These are phyloP conservation scores for Shiraia sp. DNA, from an alignment of 2,329 filamentous ascomycete species.

Conservation along the genomic window DNA sequence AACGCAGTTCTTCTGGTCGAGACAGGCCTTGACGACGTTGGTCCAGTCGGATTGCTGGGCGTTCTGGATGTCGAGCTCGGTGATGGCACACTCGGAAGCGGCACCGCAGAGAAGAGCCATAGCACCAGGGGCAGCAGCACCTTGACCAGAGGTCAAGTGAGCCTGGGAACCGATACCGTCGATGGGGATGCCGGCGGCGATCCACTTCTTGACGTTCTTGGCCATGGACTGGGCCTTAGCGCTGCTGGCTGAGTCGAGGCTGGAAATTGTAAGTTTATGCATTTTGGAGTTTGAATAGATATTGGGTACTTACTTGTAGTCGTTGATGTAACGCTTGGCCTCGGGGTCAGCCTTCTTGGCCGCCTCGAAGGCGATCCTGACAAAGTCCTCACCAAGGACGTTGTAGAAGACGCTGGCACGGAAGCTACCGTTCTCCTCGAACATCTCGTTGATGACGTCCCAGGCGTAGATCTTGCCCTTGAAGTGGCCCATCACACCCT, in stretches of 20 bases:
- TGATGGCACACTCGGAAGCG: conserved; percentile 65
- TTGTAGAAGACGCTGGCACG: conserved; percentile 67
- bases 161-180: conserved; percentile 59
- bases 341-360: conserved; percentile 68
- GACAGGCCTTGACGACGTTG: conserved; percentile 61
- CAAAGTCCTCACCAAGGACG: conserved; percentile 72
- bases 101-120: conserved; percentile 57
- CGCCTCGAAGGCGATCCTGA: conserved; percentile 71
- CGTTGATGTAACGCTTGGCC: conserved; percentile 77
- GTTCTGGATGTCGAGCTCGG: conserved; percentile 69
- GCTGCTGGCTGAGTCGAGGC: conserved; percentile 64
- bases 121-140: conserved; percentile 54
- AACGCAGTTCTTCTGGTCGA: conserved; percentile 63
- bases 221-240: conserved; percentile 65
- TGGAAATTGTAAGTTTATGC: conserved; percentile 37
- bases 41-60: conserved; percentile 63
- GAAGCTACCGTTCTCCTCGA: conserved; percentile 63
- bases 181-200: conserved; percentile 64
- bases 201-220: conserved; percentile 66
- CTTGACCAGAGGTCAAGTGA: conserved; percentile 56
- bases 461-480: conserved; percentile 68
- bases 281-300: background rate
- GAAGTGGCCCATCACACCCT: conserved; percentile 60
- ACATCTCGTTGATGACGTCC: conserved; percentile 70
- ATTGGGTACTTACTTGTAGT: conserved; percentile 53